phyloP scores from a whole-genome alignment of 1,284 basidiomycete genomes.

The Exsudoporus floridanus region DNA sequence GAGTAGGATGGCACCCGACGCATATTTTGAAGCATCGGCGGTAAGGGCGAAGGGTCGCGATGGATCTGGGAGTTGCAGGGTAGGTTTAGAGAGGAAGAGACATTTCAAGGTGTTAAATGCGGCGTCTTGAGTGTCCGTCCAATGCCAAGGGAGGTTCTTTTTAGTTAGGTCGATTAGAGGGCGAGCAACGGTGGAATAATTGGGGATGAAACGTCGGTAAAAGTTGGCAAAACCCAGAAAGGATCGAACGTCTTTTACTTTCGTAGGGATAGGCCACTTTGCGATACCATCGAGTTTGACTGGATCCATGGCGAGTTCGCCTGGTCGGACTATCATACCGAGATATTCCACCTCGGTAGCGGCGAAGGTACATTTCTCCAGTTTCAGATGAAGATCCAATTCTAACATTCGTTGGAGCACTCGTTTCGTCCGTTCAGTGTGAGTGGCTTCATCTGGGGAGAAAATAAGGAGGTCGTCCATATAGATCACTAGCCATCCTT shows the following conservation, averaged over 20 bases:
- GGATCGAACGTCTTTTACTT: conserved; percentile 28
- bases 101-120: no score
- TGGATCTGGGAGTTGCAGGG: no score
- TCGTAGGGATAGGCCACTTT: conserved; percentile 37
- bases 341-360: conserved; percentile 37
- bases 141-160: no score
- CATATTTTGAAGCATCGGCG: no score
- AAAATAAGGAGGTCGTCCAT: conserved; percentile 29
- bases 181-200: conserved; percentile 34
- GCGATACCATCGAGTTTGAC: conserved; percentile 39
- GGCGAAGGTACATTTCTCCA: conserved; percentile 43
- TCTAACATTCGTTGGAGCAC: conserved; percentile 35
- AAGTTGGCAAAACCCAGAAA: conserved; percentile 43
- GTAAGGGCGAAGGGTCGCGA: no score
- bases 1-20: no score
- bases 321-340: conserved; percentile 35
- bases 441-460: not conserved
- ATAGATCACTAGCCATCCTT: conserved; percentile 10
- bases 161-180: not conserved
- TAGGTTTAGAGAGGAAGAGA: no score
- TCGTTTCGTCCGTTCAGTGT: conserved; percentile 15
- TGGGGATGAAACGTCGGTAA: conserved; percentile 44
- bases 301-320: conserved; percentile 40
- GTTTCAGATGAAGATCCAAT: conserved; percentile 35
- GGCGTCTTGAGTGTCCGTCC: no score